phyloP scores from a whole-genome alignment of 1,284 basidiomycete species.

The Stereum hirsutum region DNA sequence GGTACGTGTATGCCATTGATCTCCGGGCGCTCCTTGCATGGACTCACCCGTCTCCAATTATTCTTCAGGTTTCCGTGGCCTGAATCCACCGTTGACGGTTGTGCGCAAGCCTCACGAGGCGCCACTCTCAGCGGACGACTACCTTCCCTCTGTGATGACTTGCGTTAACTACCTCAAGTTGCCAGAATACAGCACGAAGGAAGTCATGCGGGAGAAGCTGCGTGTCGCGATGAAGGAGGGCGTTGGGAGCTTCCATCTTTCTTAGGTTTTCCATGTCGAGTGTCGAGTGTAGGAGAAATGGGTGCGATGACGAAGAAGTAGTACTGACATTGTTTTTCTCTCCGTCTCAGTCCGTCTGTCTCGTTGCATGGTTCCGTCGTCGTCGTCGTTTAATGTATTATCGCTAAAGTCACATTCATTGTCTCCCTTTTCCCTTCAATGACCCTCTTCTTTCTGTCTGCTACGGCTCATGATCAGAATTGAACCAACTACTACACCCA shows the following conservation, averaged over 20 bases:
- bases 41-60: neutral
- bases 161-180: constrained; percentile 96
- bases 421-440: too few relatives aligned
- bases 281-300: too few relatives aligned
- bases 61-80: constrained; percentile 80
- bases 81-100: constrained; percentile 92
- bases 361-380: too few relatives aligned
- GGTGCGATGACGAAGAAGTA: neutral
- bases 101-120: constrained; percentile 95
- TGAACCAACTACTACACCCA: too few relatives aligned
- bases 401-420: too few relatives aligned
- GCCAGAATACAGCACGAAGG: constrained; percentile 85
- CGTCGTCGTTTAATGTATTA: too few relatives aligned
- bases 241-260: constrained; percentile 91
- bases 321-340: neutral
- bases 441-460: too few relatives aligned
- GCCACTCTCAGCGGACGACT: constrained; percentile 86
- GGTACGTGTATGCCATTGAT: constrained; percentile 42
- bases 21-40: neutral
- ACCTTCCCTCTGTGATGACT: constrained; percentile 97
- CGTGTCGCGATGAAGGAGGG: constrained; percentile 82
- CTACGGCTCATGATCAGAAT: too few relatives aligned
- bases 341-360: too few relatives aligned
- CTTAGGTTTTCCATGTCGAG: constrained; percentile 31
- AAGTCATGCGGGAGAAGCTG: constrained; percentile 74